A percentile compares a stretch with the other conserved stretches of the same genome.
These are phyloP conservation scores for Talaromyces nanjingensis DNA, from an alignment of 495 filamentous ascomycete genomes.

Conservation along the genomic window DNA sequence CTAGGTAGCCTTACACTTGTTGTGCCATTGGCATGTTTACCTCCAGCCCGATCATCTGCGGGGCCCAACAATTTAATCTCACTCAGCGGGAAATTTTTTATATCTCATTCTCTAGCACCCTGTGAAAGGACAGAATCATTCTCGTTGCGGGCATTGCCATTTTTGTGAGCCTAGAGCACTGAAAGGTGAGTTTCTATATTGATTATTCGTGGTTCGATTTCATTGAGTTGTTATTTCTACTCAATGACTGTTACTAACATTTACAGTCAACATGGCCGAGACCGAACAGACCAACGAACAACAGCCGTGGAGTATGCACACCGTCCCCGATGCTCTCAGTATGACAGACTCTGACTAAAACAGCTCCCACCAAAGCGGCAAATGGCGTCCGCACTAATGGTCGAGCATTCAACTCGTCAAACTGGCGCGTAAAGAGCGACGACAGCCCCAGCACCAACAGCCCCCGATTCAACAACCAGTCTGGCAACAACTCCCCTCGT, in stretches of 20 bases:
- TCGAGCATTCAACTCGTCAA: conserved; percentile 39
- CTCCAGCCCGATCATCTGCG: background rate
- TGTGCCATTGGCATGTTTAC: background rate
- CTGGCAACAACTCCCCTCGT: conserved; percentile 26
- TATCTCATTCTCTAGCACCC: background rate
- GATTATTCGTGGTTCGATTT: background rate
- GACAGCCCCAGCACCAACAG: conserved; percentile 21
- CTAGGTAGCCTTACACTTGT: no score
- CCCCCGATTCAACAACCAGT: conserved; percentile 16
- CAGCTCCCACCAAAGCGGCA: conserved; percentile 30
- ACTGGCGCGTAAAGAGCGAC: conserved; percentile 39
- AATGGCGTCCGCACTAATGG: conserved; percentile 35
- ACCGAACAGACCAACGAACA: conserved; percentile 8
- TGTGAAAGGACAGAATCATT: background rate
- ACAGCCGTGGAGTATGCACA: conserved; percentile 8
- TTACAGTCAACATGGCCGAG: conserved; percentile 9
- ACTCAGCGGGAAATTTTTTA: conserved; percentile 5
- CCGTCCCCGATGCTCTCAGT: background rate
- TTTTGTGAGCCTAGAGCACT: background rate
- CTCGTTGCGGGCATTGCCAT: conserved; percentile 1
- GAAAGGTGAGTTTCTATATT: background rate
- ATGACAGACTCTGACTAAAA: conserved; percentile 16
- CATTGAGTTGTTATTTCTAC: background rate
- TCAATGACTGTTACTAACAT: background rate
- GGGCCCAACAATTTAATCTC: conserved; percentile 1